phyloP scores from a whole-genome alignment of 345 rosid genomes.

The Populus deltoides region DNA sequence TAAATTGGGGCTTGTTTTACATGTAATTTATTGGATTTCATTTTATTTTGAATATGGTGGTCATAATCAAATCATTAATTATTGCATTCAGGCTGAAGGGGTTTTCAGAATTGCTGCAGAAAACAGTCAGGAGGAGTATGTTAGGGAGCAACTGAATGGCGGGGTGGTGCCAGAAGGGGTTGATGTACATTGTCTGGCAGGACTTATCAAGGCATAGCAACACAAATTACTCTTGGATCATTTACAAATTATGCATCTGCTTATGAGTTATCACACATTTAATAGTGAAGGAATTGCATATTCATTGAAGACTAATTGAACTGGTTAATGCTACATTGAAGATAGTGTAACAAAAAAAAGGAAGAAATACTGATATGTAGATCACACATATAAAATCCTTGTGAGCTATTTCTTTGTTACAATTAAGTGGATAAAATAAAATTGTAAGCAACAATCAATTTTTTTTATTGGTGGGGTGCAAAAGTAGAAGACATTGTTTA shows the following conservation, averaged over 20 bases:
- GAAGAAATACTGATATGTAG: not conserved
- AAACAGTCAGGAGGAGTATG: conserved; percentile 35
- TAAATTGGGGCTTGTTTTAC: not conserved
- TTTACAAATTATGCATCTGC: not conserved
- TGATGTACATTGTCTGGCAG: conserved; percentile 35
- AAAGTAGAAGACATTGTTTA: not conserved
- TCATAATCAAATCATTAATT: not conserved
- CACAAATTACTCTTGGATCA: not conserved
- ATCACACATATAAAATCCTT: not conserved
- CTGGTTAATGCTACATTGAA: not conserved
- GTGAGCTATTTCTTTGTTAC: not conserved
- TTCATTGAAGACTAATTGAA: not conserved
- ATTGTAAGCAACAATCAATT: not conserved
- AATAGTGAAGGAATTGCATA: not conserved
- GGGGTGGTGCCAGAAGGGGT: conserved; percentile 33
- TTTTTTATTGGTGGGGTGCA: not conserved
- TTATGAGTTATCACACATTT: not conserved
- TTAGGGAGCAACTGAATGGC: conserved; percentile 33
- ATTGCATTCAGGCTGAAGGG: conserved; percentile 32
- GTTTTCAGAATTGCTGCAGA: conserved; percentile 35
- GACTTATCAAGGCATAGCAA: conserved; percentile 31
- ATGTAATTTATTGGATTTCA: not conserved
- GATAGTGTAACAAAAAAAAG: too few species aligned
- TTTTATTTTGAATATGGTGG: not conserved
- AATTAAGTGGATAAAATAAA: not conserved